Conservation (phyloP, 2,329 filamentous ascomycete genomes). For the Tolypocladium tundrense region DNA sequence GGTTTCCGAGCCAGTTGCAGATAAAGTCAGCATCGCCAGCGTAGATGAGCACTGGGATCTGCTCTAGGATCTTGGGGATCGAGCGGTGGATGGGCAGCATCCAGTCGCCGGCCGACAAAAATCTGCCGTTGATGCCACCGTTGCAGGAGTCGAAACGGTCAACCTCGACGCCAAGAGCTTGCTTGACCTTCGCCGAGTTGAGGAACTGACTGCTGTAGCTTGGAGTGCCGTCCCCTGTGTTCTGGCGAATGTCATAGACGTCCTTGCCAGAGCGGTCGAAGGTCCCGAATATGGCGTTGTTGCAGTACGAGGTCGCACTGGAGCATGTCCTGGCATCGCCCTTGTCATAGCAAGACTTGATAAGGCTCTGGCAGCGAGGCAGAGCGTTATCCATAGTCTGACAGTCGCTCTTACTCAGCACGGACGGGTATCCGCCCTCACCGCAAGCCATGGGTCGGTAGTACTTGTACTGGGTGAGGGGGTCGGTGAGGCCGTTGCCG, state of each 20-base stretch:
- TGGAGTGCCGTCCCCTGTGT: constrained; percentile 76
- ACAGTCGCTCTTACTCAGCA: constrained; percentile 68
- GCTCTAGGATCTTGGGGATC: constrained; percentile 71
- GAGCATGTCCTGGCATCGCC: constrained; percentile 87
- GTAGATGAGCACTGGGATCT: constrained; percentile 93
- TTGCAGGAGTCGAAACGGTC: constrained; percentile 87
- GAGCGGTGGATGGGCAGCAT: constrained; percentile 94
- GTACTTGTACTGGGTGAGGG: constrained; percentile 81
- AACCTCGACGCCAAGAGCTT: constrained; percentile 83
- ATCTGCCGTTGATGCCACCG: constrained; percentile 95
- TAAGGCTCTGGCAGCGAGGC: constrained; percentile 77
- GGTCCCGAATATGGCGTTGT: constrained; percentile 84
- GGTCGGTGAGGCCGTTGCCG: constrained; percentile 92
- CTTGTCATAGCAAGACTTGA: constrained; percentile 81
- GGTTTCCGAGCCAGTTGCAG: constrained; percentile 97
- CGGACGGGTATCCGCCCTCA: constrained; percentile 82
- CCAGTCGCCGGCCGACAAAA: constrained; percentile 79
- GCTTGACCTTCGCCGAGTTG: constrained; percentile 71
- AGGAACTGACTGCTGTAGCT: constrained; percentile 88
- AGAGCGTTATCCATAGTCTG: constrained; percentile 84
- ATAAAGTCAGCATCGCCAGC: constrained; percentile 82
- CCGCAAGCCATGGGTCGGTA: constrained; percentile 98
- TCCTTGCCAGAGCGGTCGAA: constrained; percentile 90
- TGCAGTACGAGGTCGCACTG: constrained; percentile 91
- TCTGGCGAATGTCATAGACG: constrained; percentile 84